These are phyloP conservation scores for Fusarium odoratissimum DNA, from an alignment of 2,329 filamentous ascomycete genomes.

Conservation along the genomic window DNA sequence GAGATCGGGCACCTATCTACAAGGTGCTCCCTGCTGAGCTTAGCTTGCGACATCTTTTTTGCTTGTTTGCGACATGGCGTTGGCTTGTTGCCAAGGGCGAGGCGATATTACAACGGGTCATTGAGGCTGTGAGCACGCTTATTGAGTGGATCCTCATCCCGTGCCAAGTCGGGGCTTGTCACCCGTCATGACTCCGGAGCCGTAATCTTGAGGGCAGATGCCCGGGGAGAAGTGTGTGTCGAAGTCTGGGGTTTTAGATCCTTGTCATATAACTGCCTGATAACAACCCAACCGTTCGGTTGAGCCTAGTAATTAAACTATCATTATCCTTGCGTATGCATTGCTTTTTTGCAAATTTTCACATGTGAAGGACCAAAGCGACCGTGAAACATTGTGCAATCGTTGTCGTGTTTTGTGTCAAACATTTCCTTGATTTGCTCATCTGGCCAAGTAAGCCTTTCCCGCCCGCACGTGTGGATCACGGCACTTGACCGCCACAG, in stretches of 20 bases:
- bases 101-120: constrained; percentile 26
- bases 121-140: constrained; percentile 28
- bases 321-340: background rate
- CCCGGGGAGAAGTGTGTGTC: background rate
- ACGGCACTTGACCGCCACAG: constrained; percentile 34
- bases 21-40: constrained; percentile 7
- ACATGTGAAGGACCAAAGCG: background rate
- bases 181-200: constrained; percentile 4
- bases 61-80: background rate
- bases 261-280: constrained; percentile 14
- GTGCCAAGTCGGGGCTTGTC: constrained; percentile 35
- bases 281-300: constrained; percentile 43
- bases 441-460: constrained; percentile 34
- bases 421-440: background rate
- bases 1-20: constrained; percentile 46
- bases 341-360: constrained; percentile 5
- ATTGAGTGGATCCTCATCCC: constrained; percentile 6
- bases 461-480: constrained; percentile 34
- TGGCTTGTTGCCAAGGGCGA: background rate
- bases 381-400: constrained; percentile 1
- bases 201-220: background rate
- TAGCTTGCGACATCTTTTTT: constrained; percentile 12
- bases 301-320: constrained; percentile 43
- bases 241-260: constrained; percentile 1
- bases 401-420: background rate